A percentile compares a stretch with the other conserved stretches of the same genome.
Evolutionary conservation across 345 rosid genomes (phyloP).

Genomic region (Triadica sebifera): DNA sequence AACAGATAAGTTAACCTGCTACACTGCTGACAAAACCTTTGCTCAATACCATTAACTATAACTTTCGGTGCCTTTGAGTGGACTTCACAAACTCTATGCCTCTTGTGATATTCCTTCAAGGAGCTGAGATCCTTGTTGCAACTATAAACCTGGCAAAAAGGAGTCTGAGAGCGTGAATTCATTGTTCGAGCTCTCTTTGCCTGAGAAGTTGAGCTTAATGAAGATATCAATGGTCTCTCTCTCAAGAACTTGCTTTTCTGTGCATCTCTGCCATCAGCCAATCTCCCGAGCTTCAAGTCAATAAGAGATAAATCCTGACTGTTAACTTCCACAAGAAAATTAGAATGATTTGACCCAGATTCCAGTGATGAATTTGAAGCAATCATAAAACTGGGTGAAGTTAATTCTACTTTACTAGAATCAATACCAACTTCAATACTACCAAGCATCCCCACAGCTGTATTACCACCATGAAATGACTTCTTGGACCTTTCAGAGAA

Average conservation of each 20-base stretch:
- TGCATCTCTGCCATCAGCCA: conserved; percentile 30
- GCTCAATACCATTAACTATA: conserved; percentile 59
- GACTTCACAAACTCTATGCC: conserved; percentile 77
- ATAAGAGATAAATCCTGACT: conserved; percentile 33
- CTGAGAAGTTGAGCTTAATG: conserved; percentile 6
- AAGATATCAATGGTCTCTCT: conserved; percentile 27
- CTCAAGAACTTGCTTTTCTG: conserved; percentile 12
- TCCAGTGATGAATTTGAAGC: conserved; percentile 36
- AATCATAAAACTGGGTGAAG: conserved; percentile 32
- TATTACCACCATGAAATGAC: conserved; percentile 29
- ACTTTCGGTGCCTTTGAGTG: conserved; percentile 74
- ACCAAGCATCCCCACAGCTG: conserved; percentile 12
- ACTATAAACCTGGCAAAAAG: conserved; percentile 67
- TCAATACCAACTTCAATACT: conserved; percentile 27
- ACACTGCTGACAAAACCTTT: conserved; percentile 93
- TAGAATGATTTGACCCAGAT: conserved; percentile 31
- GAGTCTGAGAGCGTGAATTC: conserved; percentile 24
- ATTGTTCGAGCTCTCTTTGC: conserved; percentile 30
- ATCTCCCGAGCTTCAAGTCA: conserved; percentile 42
- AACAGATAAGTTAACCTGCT: conserved; percentile 55
- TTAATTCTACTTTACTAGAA: conserved; percentile 26
- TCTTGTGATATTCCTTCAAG: conserved; percentile 69
- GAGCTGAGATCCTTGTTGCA: conserved; percentile 75
- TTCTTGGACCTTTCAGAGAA: conserved; percentile 34
- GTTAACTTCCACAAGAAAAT: conserved; percentile 29